phyloP scores from a whole-genome alignment of 2,329 filamentous ascomycete genomes.

The Botrytis hyacinthi region DNA sequence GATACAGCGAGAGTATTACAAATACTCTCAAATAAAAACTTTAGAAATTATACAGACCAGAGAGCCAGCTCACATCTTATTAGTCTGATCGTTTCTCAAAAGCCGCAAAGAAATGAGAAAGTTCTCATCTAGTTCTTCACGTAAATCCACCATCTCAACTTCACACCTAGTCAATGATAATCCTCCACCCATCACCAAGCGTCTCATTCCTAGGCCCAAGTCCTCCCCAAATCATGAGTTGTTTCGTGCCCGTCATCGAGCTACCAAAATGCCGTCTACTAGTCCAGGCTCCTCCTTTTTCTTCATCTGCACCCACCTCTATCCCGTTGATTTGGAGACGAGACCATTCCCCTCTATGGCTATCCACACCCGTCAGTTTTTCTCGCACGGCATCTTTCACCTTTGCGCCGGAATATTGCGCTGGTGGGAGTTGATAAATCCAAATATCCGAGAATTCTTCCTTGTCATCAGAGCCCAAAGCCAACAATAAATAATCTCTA shows the following conservation, averaged over 20 bases:
- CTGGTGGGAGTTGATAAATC: conserved; percentile 1
- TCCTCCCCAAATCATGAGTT: conserved; percentile 18
- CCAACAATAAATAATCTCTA: conserved; percentile 10
- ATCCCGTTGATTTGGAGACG: conserved; percentile 10
- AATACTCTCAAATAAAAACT: not conserved
- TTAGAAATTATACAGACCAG: not conserved
- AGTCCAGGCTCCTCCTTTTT: conserved; percentile 12
- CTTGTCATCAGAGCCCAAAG: not conserved
- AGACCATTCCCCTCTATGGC: conserved; percentile 7
- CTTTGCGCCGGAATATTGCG: not conserved
- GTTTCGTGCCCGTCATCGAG: conserved; percentile 15
- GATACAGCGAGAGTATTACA: not conserved
- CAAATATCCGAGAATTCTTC: conserved; percentile 8
- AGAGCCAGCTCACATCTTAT: not conserved
- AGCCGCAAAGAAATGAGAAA: not conserved
- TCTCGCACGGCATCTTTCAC: conserved; percentile 7
- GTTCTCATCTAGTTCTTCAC: not conserved
- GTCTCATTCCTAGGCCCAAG: not conserved
- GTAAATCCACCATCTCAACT: not conserved
- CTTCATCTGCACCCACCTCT: conserved; percentile 7
- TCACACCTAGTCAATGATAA: conserved; percentile 7
- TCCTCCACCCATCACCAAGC: conserved; percentile 15
- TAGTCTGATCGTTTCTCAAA: not conserved
- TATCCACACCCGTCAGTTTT: conserved; percentile 4
- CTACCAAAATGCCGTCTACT: conserved; percentile 10